phyloP scores from a whole-genome alignment of 176 grass and related monocot species.

The Triticum urartu region DNA sequence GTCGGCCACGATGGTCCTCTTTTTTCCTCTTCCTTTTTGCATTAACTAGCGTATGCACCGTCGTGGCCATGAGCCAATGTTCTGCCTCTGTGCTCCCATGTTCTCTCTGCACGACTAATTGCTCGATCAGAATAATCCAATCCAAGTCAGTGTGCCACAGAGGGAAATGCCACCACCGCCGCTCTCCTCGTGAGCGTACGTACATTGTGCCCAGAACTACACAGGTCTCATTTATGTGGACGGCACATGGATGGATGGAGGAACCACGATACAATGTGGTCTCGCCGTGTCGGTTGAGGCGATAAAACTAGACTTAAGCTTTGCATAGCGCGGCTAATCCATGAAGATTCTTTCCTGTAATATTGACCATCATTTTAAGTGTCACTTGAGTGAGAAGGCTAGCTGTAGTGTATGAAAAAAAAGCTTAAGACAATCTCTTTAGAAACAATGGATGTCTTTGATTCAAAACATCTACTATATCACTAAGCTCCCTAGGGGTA shows the following conservation, averaged over 20 bases:
- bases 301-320: background rate
- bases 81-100: background rate
- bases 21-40: background rate
- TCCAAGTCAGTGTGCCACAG: background rate
- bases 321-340: background rate
- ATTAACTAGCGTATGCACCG: background rate
- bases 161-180: background rate
- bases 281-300: background rate
- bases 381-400: background rate
- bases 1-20: background rate
- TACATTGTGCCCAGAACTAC: background rate
- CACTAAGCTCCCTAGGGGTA: too few relatives aligned
- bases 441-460: too few relatives aligned
- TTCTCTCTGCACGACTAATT: background rate
- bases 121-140: background rate
- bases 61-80: slow-evolving; percentile 12
- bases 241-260: too few relatives aligned
- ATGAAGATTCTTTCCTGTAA: too few relatives aligned
- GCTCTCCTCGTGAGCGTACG: background rate
- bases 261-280: too few relatives aligned
- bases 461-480: too few relatives aligned
- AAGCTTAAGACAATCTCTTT: too few relatives aligned
- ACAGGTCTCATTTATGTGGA: background rate
- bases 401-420: background rate
- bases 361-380: background rate